Evolutionary conservation across 306 rosid genomes (phyloP).

Genomic region (Sesbania bispinosa): DNA sequence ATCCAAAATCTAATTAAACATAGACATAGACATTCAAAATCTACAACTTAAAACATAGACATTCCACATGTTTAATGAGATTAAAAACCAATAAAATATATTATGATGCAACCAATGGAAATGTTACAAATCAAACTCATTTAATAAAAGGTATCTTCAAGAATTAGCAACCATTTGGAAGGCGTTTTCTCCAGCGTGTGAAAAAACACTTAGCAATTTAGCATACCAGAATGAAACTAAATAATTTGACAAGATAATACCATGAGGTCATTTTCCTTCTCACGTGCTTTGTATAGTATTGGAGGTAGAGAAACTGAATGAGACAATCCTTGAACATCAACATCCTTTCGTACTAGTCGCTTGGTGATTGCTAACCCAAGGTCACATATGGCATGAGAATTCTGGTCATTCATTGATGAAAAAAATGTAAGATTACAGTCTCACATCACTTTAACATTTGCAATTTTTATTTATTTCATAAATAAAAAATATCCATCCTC

Average conservation of each 20-base stretch:
- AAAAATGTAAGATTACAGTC: constrained; percentile 32
- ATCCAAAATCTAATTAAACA: no score
- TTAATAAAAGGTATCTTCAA: constrained; percentile 12
- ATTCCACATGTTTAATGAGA: constrained; percentile 14
- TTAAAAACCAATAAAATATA: background rate
- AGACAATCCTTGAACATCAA: constrained; percentile 51
- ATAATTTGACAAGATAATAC: constrained; percentile 40
- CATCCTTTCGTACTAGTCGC: constrained; percentile 56
- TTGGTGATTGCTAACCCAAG: constrained; percentile 84
- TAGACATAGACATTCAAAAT: no score
- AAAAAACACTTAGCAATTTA: constrained; percentile 12
- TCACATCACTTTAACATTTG: background rate
- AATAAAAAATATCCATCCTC: constrained; percentile 7
- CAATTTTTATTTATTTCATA: constrained; percentile 2
- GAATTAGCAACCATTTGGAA: constrained; percentile 11
- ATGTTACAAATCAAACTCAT: constrained; percentile 16
- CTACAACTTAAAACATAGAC: constrained; percentile 1
- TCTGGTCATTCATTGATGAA: constrained; percentile 57
- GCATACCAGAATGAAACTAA: constrained; percentile 15
- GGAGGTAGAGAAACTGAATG: constrained; percentile 59
- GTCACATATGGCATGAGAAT: constrained; percentile 89
- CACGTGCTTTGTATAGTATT: constrained; percentile 61
- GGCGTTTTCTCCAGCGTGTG: background rate
- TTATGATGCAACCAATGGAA: constrained; percentile 11
- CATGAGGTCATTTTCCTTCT: constrained; percentile 59